Conservation (phyloP, 352 stramenopile species). For the Pythium volutum region DNA sequence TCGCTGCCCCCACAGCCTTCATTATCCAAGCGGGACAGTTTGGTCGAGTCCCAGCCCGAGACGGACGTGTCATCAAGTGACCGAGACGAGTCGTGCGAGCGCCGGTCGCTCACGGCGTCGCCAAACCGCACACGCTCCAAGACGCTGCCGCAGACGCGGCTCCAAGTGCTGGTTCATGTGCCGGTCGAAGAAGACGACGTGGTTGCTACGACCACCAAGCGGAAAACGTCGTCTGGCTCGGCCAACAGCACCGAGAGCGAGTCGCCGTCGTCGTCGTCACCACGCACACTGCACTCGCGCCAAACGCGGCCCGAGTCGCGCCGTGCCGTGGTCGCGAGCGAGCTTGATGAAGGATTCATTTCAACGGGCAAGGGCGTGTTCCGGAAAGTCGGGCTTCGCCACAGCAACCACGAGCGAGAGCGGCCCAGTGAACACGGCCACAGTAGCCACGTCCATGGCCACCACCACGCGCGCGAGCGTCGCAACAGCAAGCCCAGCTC, state of each 20-base stretch:
- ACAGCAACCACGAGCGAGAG: constrained; percentile 37
- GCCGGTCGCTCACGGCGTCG: not conserved
- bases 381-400: constrained; percentile 68
- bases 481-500: constrained; percentile 28
- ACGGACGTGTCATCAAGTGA: not conserved
- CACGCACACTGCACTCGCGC: constrained; percentile 37
- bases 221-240: constrained; percentile 53
- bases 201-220: constrained; percentile 32
- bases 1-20: not conserved
- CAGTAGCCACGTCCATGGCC: constrained; percentile 30
- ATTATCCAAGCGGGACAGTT: not conserved
- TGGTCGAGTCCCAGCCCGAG: not conserved
- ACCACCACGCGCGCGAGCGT: constrained; percentile 35
- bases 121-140: constrained; percentile 18
- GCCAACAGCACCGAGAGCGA: constrained; percentile 46
- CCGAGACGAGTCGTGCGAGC: not conserved
- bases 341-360: constrained; percentile 79
- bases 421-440: constrained; percentile 5
- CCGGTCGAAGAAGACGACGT: constrained; percentile 24
- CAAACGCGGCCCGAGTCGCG: constrained; percentile 38
- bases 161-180: constrained; percentile 13
- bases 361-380: constrained; percentile 87
- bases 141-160: constrained; percentile 14
- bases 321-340: constrained; percentile 25
- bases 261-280: constrained; percentile 35